These are phyloP conservation scores for Bondarzewia mesenterica DNA, from an alignment of 1,284 basidiomycete species.

Conservation along the genomic window DNA sequence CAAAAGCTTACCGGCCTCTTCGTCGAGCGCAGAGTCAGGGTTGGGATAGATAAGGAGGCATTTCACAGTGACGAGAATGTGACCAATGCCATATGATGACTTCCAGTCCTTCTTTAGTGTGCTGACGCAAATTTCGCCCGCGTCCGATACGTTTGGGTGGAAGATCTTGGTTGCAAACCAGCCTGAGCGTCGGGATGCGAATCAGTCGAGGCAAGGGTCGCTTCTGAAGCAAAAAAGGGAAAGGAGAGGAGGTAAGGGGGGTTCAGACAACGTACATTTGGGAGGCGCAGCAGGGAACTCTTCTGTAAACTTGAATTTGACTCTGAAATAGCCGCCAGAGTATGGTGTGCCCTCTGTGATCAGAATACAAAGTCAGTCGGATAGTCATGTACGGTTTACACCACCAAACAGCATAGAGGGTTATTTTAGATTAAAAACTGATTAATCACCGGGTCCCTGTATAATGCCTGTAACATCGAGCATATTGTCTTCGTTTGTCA, in stretches of 20 bases:
- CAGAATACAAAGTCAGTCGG: conserved; percentile 3
- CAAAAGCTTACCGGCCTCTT: conserved; percentile 87
- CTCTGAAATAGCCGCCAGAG: conserved; percentile 83
- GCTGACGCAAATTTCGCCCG: conserved; percentile 95
- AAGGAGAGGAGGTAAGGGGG: background rate
- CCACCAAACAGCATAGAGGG: background rate
- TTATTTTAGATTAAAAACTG: background rate
- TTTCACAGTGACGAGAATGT: conserved; percentile 89
- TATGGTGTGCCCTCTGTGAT: conserved; percentile 83
- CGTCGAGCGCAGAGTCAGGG: conserved; percentile 90
- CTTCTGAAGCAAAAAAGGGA: conserved; percentile 3
- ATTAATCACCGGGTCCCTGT: conserved; percentile 62
- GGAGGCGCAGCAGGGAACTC: conserved; percentile 89
- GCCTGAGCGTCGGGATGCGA: conserved; percentile 41
- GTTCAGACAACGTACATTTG: conserved; percentile 59
- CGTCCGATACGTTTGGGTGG: conserved; percentile 88
- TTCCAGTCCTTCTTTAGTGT: conserved; percentile 98
- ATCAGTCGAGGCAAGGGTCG: conserved; percentile 1
- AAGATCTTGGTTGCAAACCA: conserved; percentile 92
- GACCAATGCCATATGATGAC: conserved; percentile 81
- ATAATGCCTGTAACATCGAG: conserved; percentile 76
- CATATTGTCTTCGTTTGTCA: conserved; percentile 79
- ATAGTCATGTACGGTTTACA: background rate
- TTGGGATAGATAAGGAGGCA: conserved; percentile 95
- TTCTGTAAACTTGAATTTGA: conserved; percentile 81